Conservation (phyloP, 805 yeast species). For the Candida koratica region DNA sequence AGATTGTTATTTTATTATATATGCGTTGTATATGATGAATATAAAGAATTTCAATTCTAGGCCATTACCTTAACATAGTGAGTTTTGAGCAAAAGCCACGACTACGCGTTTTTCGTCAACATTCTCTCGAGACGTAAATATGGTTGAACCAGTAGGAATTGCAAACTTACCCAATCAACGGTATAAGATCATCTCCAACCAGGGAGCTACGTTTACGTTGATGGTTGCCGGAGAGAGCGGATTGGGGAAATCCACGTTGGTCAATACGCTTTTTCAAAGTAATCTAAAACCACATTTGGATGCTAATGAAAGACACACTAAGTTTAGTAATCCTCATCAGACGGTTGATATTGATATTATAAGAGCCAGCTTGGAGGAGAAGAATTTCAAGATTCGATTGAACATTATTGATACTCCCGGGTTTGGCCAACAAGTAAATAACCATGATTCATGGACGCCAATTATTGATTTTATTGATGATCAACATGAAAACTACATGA, state of each 20-base stretch:
- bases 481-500: conserved; percentile 84
- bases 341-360: conserved; percentile 77
- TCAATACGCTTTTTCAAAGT: conserved; percentile 81
- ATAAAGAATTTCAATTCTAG: conserved; percentile 7
- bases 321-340: conserved; percentile 50
- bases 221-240: conserved; percentile 93
- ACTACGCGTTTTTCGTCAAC: conserved; percentile 8
- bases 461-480: conserved; percentile 85
- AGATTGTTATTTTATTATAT: conserved; percentile 12
- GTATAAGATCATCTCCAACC: conserved; percentile 71
- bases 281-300: conserved; percentile 58
- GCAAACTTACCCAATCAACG: conserved; percentile 73
- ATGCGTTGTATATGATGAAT: conserved; percentile 6
- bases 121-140: conserved; percentile 13
- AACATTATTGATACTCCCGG: conserved; percentile 92
- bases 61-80: too few relatives aligned
- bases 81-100: conserved; percentile 1
- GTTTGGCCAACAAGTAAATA: conserved; percentile 86
- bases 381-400: conserved; percentile 70
- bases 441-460: conserved; percentile 82
- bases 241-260: conserved; percentile 85
- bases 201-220: conserved; percentile 74
- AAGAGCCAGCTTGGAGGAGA: conserved; percentile 80
- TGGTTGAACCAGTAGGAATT: conserved; percentile 64
- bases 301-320: conserved; percentile 52